Base-by-base conservation (phyloP, 2,329 filamentous ascomycete species). In the Botrytis porri region DNA sequence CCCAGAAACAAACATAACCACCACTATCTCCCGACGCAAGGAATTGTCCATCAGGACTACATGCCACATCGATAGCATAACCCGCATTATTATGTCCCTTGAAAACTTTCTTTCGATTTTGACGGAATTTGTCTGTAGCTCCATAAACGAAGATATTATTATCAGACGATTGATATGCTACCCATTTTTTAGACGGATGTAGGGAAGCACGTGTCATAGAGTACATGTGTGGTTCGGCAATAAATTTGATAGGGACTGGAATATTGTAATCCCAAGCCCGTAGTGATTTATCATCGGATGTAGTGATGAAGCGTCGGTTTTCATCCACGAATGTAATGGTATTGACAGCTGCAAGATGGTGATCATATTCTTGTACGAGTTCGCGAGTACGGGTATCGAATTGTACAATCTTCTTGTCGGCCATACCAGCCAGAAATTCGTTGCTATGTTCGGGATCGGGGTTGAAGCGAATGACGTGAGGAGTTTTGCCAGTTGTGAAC, bases 261-360 rank as follows among this genome's bases (percentile, higher is more conserved):
- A 99, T 98, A 78, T 95, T 94, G 85, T 97, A 98, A 83, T 99
- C 97, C 97, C 97, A 99, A 1, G 95, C 95, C 74, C 96, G 92
- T 37, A 99, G 88, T 12, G 92, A 95, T 82, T 98, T 97, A 85
- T 99, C 96, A 85, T 99, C 96, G 0, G 94, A 97, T 0, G 97
- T 99, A 39, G 95, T 97, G 85, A 99, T 96, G 86, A 99, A 99
- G 59, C 97, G 92, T 51, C 95, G 90, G 82, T 95, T 94, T 74
- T 97, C 91, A 81, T 99, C 96, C 77, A 97, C 94, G 82, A 98
- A 99, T 7, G 93, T 96, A 77, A 99, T 93, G 16, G 96, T 98
- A 84, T 99, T 99, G 85, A 99, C 92, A 37, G 96, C 94, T n/a
- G 94, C 96, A 75, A 99, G 85, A 82, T 99, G 96, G 82, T 99